Evolutionary conservation across 1,139 yeast species (phyloP).

Genomic region (Hansenula lynferdii): DNA sequence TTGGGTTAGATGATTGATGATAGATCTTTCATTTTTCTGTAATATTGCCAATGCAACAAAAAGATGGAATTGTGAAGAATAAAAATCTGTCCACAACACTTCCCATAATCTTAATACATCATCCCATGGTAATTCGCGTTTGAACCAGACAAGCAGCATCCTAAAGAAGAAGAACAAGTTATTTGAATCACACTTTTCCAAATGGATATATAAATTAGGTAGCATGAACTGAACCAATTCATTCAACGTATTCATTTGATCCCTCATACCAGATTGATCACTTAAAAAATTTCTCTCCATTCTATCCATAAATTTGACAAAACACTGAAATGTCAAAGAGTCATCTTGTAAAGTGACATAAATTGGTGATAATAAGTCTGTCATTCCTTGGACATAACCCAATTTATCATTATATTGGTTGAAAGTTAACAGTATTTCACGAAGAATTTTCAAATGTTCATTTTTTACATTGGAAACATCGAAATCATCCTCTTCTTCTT

Average conservation of each 20-base stretch:
- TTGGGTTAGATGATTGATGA: conserved; percentile 63
- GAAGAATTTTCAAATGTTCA: conserved; percentile 63
- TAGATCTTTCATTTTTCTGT: conserved; percentile 79
- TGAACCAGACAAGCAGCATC: conserved; percentile 93
- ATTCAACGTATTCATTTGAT: conserved; percentile 77
- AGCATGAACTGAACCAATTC: conserved; percentile 85
- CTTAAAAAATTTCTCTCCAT: conserved; percentile 93
- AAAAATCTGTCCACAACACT: conserved; percentile 81
- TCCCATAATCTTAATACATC: conserved; percentile 87
- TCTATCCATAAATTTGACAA: conserved; percentile 82
- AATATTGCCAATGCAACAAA: conserved; percentile 84
- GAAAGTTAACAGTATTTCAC: conserved; percentile 79
- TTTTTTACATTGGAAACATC: conserved; percentile 55
- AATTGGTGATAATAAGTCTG: conserved; percentile 84
- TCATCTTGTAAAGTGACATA: conserved; percentile 77
- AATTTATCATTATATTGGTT: conserved; percentile 78
- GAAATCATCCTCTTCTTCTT: conserved; percentile 40
- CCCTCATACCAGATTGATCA: conserved; percentile 90
- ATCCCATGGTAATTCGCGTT: conserved; percentile 82
- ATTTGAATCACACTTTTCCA: conserved; percentile 82
- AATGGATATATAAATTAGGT: conserved; percentile 77
- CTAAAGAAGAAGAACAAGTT: conserved; percentile 92
- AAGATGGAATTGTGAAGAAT: conserved; percentile 80
- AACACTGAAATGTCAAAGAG: conserved; percentile 81
- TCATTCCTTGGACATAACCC: conserved; percentile 98